These are phyloP conservation scores for Phytophthora litchii DNA, from an alignment of 352 stramenopile species.

Conservation along the genomic window DNA sequence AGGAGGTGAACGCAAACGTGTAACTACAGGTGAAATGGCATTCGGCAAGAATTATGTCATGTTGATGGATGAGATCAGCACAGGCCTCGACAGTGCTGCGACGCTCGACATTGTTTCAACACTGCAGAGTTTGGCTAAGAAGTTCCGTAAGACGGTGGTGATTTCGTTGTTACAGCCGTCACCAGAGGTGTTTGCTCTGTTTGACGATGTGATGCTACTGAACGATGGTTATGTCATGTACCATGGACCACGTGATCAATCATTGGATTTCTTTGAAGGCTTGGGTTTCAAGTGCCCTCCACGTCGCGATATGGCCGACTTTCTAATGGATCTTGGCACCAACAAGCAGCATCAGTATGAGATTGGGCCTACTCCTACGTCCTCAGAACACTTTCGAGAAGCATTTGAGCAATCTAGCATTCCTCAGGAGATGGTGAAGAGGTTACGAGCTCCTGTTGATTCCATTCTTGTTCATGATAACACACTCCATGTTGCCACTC, in stretches of 20 bases:
- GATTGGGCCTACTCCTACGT: background rate
- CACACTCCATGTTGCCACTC: slow-evolving; percentile 45
- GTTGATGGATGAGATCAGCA: slow-evolving; percentile 92
- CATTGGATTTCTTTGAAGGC: slow-evolving; percentile 68
- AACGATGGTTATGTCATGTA: slow-evolving; percentile 88
- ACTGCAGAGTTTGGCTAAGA: slow-evolving; percentile 50
- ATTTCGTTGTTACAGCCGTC: slow-evolving; percentile 84
- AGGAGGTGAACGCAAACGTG: slow-evolving; percentile 85
- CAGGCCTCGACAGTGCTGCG: slow-evolving; percentile 90
- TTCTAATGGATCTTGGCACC: slow-evolving; percentile 40
- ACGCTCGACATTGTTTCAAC: slow-evolving; percentile 85
- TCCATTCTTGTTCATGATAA: slow-evolving; percentile 4
- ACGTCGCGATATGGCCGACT: slow-evolving; percentile 37
- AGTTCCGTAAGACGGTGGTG: slow-evolving; percentile 45
- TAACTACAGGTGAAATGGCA: slow-evolving; percentile 63
- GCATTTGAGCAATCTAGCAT: slow-evolving; percentile 54
- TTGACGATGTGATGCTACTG: slow-evolving; percentile 92
- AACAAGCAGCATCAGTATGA: slow-evolving; percentile 39
- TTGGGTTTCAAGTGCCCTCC: slow-evolving; percentile 50
- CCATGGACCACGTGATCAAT: slow-evolving; percentile 60
- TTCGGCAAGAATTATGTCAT: slow-evolving; percentile 62
- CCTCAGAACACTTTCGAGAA: slow-evolving; percentile 26
- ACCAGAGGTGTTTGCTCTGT: slow-evolving; percentile 89
- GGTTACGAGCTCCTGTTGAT: background rate
- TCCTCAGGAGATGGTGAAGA: background rate